These are phyloP conservation scores for Isabelozyma pseudorhagii DNA, from an alignment of 805 yeast genomes.

Conservation along the genomic window DNA sequence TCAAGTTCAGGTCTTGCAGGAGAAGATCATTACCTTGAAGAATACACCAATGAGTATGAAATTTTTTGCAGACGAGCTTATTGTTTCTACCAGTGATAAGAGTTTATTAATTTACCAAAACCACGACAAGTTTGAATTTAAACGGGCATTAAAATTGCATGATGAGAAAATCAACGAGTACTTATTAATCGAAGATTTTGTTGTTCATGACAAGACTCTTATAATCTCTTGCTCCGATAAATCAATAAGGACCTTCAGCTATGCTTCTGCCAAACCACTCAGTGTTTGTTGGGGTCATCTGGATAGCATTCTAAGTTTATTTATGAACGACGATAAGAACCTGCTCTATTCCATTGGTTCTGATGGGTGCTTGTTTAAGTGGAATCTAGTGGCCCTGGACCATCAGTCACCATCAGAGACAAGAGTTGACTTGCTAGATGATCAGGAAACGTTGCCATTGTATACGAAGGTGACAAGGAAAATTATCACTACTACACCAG, in stretches of 20 bases:
- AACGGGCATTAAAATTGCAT: constrained; percentile 38
- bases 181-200: constrained; percentile 43
- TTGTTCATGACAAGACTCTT: constrained; percentile 26
- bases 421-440: neutral
- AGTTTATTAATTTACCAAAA: constrained; percentile 39
- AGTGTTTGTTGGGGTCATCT: constrained; percentile 55
- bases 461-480: constrained; percentile 30
- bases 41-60: constrained; percentile 47
- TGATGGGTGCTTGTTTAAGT: constrained; percentile 54
- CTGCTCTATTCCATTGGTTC: constrained; percentile 43
- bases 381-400: constrained; percentile 28
- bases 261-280: constrained; percentile 42
- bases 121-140: constrained; percentile 25
- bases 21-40: constrained; percentile 49
- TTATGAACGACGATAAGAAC: constrained; percentile 10
- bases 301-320: constrained; percentile 46
- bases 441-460: constrained; percentile 10
- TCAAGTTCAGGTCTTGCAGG: constrained; percentile 22
- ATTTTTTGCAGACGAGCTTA: constrained; percentile 34
- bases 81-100: constrained; percentile 54
- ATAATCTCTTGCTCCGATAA: constrained; percentile 53
- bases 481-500: constrained; percentile 17
- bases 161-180: constrained; percentile 38
- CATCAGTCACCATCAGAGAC: neutral
- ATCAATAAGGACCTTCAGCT: constrained; percentile 50